phyloP scores from a whole-genome alignment of 257 asterid genomes.

The Solanum piurae region DNA sequence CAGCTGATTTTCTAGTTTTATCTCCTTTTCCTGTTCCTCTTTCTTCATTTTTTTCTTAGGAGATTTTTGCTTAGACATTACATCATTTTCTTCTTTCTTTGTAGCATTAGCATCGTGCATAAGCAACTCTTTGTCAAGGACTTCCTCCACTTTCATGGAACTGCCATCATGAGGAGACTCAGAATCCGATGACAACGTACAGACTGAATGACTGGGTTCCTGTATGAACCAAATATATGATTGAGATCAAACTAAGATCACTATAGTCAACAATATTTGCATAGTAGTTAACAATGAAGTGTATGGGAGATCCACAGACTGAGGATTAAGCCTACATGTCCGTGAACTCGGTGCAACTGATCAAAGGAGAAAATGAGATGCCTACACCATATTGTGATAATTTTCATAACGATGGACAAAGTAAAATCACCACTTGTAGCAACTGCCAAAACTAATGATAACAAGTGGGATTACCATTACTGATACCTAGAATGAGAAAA shows the following conservation, averaged over 20 bases:
- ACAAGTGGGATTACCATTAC: neutral
- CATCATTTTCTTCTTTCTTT: neutral
- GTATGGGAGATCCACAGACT: neutral
- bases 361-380: neutral
- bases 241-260: neutral
- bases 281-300: neutral
- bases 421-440: neutral
- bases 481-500: neutral
- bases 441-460: neutral
- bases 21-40: constrained; percentile 18
- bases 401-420: neutral
- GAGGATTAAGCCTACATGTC: neutral
- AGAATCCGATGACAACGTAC: constrained; percentile 65
- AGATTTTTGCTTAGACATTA: constrained; percentile 14
- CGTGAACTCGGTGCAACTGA: neutral
- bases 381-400: neutral
- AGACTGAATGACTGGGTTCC: constrained; percentile 35
- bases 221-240: constrained; percentile 3
- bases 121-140: constrained; percentile 9
- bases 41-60: constrained; percentile 26
- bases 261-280: neutral
- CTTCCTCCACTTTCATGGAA: constrained; percentile 15
- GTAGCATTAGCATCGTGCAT: constrained; percentile 11
- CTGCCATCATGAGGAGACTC: constrained; percentile 42
- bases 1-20: constrained; percentile 6